Evolutionary conservation across 352 stramenopile genomes (phyloP).

Genomic region (Phytopythium sindhum): DNA sequence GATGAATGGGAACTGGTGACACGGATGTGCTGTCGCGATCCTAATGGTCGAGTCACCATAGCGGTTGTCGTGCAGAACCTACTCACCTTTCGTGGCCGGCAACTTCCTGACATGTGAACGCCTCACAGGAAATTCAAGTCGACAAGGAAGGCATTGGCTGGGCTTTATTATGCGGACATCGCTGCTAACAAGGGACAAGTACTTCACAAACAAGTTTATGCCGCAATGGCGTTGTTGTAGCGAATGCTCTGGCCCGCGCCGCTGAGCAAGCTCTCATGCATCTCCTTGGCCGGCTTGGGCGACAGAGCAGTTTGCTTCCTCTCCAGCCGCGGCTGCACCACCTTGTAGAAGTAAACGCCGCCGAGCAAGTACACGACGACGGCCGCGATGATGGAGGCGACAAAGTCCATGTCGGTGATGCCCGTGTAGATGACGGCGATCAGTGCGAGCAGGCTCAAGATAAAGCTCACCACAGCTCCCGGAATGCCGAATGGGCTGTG

Average conservation of each 20-base stretch:
- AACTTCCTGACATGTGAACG: neutral
- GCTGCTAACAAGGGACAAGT: neutral
- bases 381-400: conserved; percentile 48
- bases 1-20: neutral
- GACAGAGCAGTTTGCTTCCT: conserved; percentile 11
- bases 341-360: conserved; percentile 37
- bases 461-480: conserved; percentile 44
- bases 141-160: neutral
- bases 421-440: conserved; percentile 67
- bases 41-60: neutral
- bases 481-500: conserved; percentile 49
- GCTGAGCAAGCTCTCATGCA: conserved; percentile 31
- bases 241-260: neutral
- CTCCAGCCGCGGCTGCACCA: conserved; percentile 21
- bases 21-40: neutral
- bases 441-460: conserved; percentile 41
- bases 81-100: conserved; percentile 5
- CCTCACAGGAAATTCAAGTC: neutral
- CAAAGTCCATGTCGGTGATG: conserved; percentile 48
- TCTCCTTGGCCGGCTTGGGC: conserved; percentile 19
- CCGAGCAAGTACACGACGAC: conserved; percentile 45
- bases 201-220: neutral
- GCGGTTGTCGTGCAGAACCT: neutral
- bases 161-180: neutral
- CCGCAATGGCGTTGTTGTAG: neutral